Evolutionary conservation across 305 asterid species (phyloP).

Genomic region (Solanum chacoense): DNA sequence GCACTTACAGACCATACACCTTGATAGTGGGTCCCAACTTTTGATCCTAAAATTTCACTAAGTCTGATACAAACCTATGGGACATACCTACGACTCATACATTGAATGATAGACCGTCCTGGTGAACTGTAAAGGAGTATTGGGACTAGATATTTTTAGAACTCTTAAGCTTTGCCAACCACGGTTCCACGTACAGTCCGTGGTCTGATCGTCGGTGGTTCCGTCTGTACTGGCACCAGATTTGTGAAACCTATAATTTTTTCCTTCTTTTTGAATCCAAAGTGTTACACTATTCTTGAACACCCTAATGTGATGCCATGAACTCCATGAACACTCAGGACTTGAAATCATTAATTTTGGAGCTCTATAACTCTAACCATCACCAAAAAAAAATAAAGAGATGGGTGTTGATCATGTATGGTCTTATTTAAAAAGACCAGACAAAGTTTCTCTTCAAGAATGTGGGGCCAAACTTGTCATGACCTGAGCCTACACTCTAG

Average conservation of each 20-base stretch:
- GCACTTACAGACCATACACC: neutral
- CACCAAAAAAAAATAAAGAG: too few relatives aligned
- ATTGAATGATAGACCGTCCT: neutral
- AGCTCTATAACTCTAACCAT: too few relatives aligned
- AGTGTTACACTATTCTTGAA: neutral
- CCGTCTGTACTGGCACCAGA: neutral
- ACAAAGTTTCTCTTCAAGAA: too few relatives aligned
- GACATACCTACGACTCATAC: neutral
- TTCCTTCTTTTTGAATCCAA: accelerated
- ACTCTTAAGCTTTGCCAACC: neutral
- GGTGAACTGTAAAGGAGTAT: neutral
- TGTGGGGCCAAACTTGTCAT: too few relatives aligned
- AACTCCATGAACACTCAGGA: too few relatives aligned
- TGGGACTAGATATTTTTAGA: neutral
- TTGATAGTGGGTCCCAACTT: neutral
- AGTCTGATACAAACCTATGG: neutral
- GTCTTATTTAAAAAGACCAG: too few relatives aligned
- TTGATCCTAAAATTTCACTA: neutral
- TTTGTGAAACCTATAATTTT: neutral
- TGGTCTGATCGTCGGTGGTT: neutral
- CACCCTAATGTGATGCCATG: neutral
- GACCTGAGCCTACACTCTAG: too few relatives aligned
- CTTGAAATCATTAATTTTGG: too few relatives aligned
- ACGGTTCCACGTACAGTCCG: accelerated
- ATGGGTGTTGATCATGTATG: too few relatives aligned